Evolutionary conservation across 345 rosid species (phyloP).

Genomic region (Hibiscus syriacus): DNA sequence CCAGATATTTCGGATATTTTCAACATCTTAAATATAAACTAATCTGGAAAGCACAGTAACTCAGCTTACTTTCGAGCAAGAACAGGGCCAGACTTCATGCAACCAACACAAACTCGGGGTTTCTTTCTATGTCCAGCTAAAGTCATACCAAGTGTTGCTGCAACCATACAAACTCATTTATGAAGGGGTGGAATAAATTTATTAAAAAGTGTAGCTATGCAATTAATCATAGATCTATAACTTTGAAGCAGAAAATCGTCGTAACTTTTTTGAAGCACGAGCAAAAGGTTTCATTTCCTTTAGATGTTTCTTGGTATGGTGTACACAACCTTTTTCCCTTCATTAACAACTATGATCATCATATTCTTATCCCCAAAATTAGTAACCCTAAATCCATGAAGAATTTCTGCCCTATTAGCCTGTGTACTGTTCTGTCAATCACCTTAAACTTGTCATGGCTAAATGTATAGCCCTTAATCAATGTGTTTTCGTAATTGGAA

Average conservation of each 20-base stretch:
- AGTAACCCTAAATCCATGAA: too few relatives aligned
- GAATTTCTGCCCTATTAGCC: too few relatives aligned
- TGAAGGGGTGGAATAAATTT: not conserved
- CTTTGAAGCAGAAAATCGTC: not conserved
- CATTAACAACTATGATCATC: not conserved
- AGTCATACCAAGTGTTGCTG: slow-evolving; percentile 57
- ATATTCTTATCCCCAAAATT: too few relatives aligned
- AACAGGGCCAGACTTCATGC: slow-evolving; percentile 98
- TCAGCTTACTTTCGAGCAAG: slow-evolving; percentile 57
- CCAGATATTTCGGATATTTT: not conserved
- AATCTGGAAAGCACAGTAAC: not conserved
- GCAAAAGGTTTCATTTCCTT: not conserved
- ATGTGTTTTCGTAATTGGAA: too few relatives aligned
- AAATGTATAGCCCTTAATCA: too few relatives aligned
- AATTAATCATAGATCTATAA: not conserved
- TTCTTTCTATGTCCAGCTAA: slow-evolving; percentile 43
- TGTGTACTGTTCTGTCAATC: too few relatives aligned
- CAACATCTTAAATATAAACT: not conserved
- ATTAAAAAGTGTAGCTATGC: not conserved
- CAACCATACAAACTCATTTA: slow-evolving; percentile 4
- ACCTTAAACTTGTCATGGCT: too few relatives aligned
- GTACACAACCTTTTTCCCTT: not conserved
- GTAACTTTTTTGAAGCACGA: not conserved
- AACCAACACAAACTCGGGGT: slow-evolving; percentile 67
- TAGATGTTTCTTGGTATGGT: too few relatives aligned